Evolutionary conservation across 441 rosid species (phyloP).

Genomic region (Cnidoscolus chayamansa): DNA sequence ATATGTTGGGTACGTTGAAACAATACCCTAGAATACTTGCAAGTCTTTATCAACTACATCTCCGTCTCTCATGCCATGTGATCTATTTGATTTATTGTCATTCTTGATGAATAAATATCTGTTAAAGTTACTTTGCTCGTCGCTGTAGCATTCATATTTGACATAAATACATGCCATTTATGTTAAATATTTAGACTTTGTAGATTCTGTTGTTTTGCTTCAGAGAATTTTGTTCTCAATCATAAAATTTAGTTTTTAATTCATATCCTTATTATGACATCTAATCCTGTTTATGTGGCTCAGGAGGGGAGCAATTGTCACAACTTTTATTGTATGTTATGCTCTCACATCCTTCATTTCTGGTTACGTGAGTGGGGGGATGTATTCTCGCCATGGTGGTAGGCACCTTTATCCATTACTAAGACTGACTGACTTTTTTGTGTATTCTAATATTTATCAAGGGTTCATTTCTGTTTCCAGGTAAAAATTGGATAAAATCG

Average conservation of each 20-base stretch:
- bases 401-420: conserved; percentile 25
- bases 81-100: not conserved
- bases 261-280: conserved; percentile 4
- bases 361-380: conserved; percentile 99
- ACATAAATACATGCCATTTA: not conserved
- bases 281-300: conserved; percentile 15
- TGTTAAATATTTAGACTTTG: not conserved
- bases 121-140: not conserved
- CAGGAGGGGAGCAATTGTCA: conserved; percentile 99
- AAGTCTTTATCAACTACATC: not conserved
- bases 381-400: conserved; percentile 99
- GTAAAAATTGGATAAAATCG: conserved; percentile 92
- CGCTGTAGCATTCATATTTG: not conserved
- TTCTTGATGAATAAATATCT: not conserved
- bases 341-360: conserved; percentile 96
- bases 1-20: conserved; percentile 76
- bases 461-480: conserved; percentile 34
- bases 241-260: not conserved
- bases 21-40: conserved; percentile 11
- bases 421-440: conserved; percentile 11
- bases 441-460: not conserved
- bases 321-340: conserved; percentile 92
- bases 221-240: not conserved
- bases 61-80: not conserved
- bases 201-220: not conserved